Percentiles rank a stretch among this genome's conserved stretches.
These are phyloP conservation scores for Saccharomycopsis synnaedendra DNA, from an alignment of 805 yeast species.

Conservation along the genomic window DNA sequence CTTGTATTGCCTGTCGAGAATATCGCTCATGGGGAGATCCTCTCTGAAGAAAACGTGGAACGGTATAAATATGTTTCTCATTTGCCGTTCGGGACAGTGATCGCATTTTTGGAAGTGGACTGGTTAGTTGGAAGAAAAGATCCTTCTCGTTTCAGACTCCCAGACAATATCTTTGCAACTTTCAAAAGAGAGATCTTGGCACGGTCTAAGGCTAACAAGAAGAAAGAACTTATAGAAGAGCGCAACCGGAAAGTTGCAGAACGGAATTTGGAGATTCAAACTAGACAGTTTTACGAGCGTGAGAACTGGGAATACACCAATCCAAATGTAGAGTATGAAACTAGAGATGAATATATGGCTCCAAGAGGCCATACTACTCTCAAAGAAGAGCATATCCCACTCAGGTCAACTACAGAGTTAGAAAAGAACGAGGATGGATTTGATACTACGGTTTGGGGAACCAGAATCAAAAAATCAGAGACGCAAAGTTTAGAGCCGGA, in stretches of 20 bases:
- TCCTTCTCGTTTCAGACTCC: slow-evolving; percentile 21
- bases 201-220: slow-evolving; percentile 38
- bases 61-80: slow-evolving; percentile 69
- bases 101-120: slow-evolving; percentile 77
- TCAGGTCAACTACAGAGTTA: not conserved
- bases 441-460: slow-evolving; percentile 16
- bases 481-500: not conserved
- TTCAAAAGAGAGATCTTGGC: slow-evolving; percentile 47
- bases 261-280: slow-evolving; percentile 43
- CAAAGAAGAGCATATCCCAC: not conserved
- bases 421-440: not conserved
- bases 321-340: slow-evolving; percentile 1
- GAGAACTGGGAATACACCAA: slow-evolving; percentile 25
- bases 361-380: not conserved
- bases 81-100: slow-evolving; percentile 73
- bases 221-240: slow-evolving; percentile 49
- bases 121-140: slow-evolving; percentile 40
- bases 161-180: slow-evolving; percentile 30
- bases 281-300: slow-evolving; percentile 44
- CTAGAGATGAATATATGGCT: not conserved
- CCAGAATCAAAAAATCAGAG: slow-evolving; percentile 6
- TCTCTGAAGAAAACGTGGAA: slow-evolving; percentile 41
- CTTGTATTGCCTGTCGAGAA: slow-evolving; percentile 56
- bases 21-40: slow-evolving; percentile 52
- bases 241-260: slow-evolving; percentile 45